phyloP scores from a whole-genome alignment of 805 yeast genomes.

The Metschnikowia koreensis region DNA sequence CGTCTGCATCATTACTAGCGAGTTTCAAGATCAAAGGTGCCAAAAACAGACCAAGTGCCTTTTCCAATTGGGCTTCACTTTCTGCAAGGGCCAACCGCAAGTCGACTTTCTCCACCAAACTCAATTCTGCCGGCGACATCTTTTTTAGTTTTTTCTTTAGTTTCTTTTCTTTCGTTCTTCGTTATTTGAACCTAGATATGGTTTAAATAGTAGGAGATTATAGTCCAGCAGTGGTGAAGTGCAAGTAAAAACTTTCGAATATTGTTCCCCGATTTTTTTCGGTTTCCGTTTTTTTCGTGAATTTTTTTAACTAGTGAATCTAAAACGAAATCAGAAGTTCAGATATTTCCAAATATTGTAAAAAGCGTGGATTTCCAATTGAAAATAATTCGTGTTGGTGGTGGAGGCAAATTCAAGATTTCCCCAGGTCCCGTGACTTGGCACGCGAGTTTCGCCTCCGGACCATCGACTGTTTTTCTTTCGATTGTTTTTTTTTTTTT shows the following conservation, averaged over 20 bases:
- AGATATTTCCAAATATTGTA: no score
- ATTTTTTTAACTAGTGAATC: no score
- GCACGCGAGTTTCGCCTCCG: not conserved
- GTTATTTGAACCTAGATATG: no score
- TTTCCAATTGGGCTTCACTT: constrained; percentile 61
- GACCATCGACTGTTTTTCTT: not conserved
- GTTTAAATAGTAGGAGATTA: no score
- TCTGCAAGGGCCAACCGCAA: constrained; percentile 75
- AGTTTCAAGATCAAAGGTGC: constrained; percentile 79
- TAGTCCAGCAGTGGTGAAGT: no score
- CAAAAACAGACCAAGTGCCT: constrained; percentile 58
- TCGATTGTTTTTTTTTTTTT: no score
- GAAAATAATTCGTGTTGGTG: not conserved
- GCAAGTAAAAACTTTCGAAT: no score
- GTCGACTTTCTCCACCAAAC: constrained; percentile 74
- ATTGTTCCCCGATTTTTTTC: no score
- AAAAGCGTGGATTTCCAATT: no score
- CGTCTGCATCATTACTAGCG: constrained; percentile 64
- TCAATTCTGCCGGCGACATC: constrained; percentile 44
- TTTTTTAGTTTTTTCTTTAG: not conserved
- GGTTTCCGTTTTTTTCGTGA: no score
- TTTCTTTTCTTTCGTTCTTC: no score
- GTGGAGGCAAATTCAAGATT: not conserved
- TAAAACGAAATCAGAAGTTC: no score
- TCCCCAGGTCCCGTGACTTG: not conserved